phyloP scores from a whole-genome alignment of 441 rosid genomes.

The Aleurites moluccanus region DNA sequence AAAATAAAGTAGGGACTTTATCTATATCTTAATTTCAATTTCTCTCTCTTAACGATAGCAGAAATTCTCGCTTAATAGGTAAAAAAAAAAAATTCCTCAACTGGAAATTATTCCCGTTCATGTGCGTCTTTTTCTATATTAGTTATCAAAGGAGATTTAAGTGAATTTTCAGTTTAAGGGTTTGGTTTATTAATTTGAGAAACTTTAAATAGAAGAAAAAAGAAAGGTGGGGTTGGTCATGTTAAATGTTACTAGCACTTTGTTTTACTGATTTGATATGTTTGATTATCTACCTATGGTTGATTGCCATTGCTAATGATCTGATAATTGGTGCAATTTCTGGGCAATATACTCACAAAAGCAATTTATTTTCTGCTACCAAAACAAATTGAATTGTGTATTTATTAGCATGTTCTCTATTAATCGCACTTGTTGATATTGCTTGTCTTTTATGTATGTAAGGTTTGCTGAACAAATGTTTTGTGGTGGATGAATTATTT shows the following conservation, averaged over 20 bases:
- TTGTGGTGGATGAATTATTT: conserved; percentile 23
- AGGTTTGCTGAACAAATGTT: conserved; percentile 16
- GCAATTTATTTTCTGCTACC: not conserved
- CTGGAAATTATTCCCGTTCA: not conserved
- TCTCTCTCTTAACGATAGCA: not conserved
- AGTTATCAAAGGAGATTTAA: not conserved
- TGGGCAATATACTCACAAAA: not conserved
- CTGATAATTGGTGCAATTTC: not conserved
- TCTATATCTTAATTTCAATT: no score
- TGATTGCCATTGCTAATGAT: not conserved
- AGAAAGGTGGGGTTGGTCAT: no score
- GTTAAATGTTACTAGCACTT: no score
- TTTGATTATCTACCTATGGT: not conserved
- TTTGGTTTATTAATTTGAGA: no score
- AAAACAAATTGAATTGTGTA: not conserved
- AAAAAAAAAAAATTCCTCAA: not conserved
- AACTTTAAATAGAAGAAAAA: no score
- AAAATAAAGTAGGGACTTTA: no score
- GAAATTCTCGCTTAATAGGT: no score
- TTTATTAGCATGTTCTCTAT: not conserved
- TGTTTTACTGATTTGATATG: not conserved
- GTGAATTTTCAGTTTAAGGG: not conserved
- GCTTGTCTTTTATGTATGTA: conserved; percentile 15
- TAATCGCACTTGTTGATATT: not conserved
- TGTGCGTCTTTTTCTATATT: not conserved